These are phyloP conservation scores for Polychaeton citri DNA, from an alignment of 2,329 filamentous ascomycete species.

Conservation along the genomic window DNA sequence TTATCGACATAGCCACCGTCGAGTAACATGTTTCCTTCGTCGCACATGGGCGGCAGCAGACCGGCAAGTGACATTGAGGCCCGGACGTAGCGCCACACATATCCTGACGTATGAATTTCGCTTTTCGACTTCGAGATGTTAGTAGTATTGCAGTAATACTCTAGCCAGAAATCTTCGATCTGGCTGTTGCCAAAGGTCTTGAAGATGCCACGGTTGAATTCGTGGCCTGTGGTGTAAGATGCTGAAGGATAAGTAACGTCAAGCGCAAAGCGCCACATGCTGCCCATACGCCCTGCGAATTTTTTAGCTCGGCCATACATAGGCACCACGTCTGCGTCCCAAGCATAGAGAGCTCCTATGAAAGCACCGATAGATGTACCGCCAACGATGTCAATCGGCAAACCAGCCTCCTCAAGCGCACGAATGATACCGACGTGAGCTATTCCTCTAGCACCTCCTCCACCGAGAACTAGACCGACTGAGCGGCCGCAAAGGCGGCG, in stretches of 20 bases:
- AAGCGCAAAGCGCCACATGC: conserved; percentile 95
- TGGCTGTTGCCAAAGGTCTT: conserved; percentile 95
- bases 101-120: conserved; percentile 90
- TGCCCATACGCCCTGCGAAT: conserved; percentile 96
- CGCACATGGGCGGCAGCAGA: conserved; percentile 81
- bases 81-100: conserved; percentile 92
- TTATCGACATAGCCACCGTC: conserved; percentile 98
- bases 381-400: conserved; percentile 88
- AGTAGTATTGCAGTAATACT: conserved; percentile 98
- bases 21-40: conserved; percentile 91
- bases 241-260: conserved; percentile 93
- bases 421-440: conserved; percentile 88
- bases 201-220: conserved; percentile 98
- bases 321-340: conserved; percentile 90
- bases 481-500: conserved; percentile 85
- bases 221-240: conserved; percentile 94
- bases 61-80: conserved; percentile 96
- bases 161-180: conserved; percentile 98
- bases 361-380: conserved; percentile 95
- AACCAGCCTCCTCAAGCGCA: conserved; percentile 88
- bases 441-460: conserved; percentile 83
- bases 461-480: conserved; percentile 84
- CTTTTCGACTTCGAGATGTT: conserved; percentile 90
- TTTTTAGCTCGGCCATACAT: conserved; percentile 97
- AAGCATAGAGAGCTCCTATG: conserved; percentile 86